Conservation (phyloP, 1,139 yeast genomes). For the Kluyveromyces sp. region DNA sequence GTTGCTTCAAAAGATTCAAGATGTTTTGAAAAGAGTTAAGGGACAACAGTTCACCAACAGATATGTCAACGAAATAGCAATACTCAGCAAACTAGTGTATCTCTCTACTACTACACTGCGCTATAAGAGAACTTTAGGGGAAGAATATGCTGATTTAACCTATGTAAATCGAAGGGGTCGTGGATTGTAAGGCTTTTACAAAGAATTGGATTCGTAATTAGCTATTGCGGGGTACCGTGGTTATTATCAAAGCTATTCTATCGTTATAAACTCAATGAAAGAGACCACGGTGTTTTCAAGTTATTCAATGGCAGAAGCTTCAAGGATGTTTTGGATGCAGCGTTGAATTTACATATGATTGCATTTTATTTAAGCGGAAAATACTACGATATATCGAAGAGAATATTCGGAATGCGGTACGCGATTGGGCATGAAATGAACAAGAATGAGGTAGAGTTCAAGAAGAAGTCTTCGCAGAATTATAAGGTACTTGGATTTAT, state of each 20-base stretch:
- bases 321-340: constrained; percentile 40
- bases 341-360: constrained; percentile 67
- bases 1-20: constrained; percentile 47
- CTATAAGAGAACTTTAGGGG: constrained; percentile 83
- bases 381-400: constrained; percentile 68
- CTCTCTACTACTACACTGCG: constrained; percentile 62
- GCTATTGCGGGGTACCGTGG: constrained; percentile 55
- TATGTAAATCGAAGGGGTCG: constrained; percentile 52
- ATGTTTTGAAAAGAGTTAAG: constrained; percentile 35
- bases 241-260: constrained; percentile 31
- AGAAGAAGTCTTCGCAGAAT: constrained; percentile 29
- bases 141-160: constrained; percentile 82
- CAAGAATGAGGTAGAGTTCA: constrained; percentile 31
- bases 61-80: constrained; percentile 55
- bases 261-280: constrained; percentile 8
- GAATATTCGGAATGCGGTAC: constrained; percentile 74
- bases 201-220: constrained; percentile 45
- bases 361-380: constrained; percentile 74
- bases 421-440: constrained; percentile 60
- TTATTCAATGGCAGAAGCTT: constrained; percentile 26
- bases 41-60: constrained; percentile 66
- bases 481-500: constrained; percentile 74
- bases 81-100: constrained; percentile 52
- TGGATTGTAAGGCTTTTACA: constrained; percentile 40
- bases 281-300: not conserved